Evolutionary conservation across 306 rosid species (phyloP).

Genomic region (Sesbania bispinosa): DNA sequence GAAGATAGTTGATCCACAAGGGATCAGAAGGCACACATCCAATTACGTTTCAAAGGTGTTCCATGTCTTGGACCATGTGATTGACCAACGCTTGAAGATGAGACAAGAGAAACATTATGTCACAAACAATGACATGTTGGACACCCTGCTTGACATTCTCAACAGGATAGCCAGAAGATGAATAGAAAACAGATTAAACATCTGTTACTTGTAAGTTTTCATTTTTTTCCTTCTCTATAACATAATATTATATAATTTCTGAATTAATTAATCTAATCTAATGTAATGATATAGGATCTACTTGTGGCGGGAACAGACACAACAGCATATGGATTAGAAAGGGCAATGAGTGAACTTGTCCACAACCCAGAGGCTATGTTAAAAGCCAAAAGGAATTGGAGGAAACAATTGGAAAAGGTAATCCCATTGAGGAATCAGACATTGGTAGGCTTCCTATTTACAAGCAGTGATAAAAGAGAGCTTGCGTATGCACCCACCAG

Average conservation of each 20-base stretch:
- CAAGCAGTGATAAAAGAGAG: conserved; percentile 57
- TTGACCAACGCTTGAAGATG: conserved; percentile 21
- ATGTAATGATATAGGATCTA: conserved; percentile 42
- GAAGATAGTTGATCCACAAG: conserved; percentile 39
- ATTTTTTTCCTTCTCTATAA: background rate
- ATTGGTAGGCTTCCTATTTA: conserved; percentile 46
- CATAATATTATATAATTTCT: background rate
- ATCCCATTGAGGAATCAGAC: conserved; percentile 51
- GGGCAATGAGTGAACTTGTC: conserved; percentile 50
- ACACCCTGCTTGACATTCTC: conserved; percentile 33
- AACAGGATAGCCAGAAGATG: conserved; percentile 27
- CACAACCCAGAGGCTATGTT: conserved; percentile 36
- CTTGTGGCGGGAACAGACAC: conserved; percentile 60
- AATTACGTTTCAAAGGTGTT: conserved; percentile 16
- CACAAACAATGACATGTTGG: conserved; percentile 32
- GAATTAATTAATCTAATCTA: no score
- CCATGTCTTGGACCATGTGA: background rate
- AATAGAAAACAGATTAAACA: conserved; percentile 18
- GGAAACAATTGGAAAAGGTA: conserved; percentile 45
- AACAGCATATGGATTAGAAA: conserved; percentile 39
- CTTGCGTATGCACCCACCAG: conserved; percentile 38
- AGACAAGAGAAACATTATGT: background rate
- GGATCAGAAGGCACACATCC: conserved; percentile 16
- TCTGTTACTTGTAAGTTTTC: conserved; percentile 31
- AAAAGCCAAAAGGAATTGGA: conserved; percentile 41